These are phyloP conservation scores for Coccomyxa sp. DNA, from an alignment of 139 green algal genomes.

Conservation along the genomic window DNA sequence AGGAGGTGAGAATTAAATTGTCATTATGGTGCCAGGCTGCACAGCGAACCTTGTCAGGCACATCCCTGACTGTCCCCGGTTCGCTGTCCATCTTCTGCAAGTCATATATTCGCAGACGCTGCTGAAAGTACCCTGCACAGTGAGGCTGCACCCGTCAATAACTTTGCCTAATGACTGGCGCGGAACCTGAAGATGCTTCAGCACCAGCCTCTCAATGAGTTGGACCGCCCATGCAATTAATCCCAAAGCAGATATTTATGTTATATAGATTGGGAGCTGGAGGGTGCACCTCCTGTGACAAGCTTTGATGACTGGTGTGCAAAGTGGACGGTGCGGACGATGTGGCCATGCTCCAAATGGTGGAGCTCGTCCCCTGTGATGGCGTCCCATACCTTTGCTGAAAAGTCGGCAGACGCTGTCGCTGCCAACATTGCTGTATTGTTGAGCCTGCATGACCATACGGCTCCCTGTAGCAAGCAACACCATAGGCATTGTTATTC, in stretches of 20 bases:
- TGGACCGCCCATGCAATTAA: neutral
- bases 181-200: no score
- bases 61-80: constrained; percentile 40
- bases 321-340: constrained; percentile 85
- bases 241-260: neutral
- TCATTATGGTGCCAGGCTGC: constrained; percentile 68
- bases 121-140: constrained; percentile 67
- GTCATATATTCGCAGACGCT: constrained; percentile 91
- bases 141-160: neutral
- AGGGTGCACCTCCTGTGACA: constrained; percentile 55
- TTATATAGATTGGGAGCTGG: neutral
- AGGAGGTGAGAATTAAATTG: constrained; percentile 65
- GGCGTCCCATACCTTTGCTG: constrained; percentile 91
- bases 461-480: constrained; percentile 61
- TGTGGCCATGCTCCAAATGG: constrained; percentile 89
- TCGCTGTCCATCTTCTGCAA: constrained; percentile 63
- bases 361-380: constrained; percentile 85
- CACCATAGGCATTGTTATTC: neutral
- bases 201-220: no score
- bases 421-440: constrained; percentile 74
- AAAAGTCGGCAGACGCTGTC: constrained; percentile 94
- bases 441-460: constrained; percentile 94
- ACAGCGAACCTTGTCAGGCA: constrained; percentile 51
- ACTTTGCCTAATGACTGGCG: no score
- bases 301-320: constrained; percentile 44